Base-by-base conservation (phyloP, 148 eudicot genomes). In the Fagopyrum homotropicum region DNA sequence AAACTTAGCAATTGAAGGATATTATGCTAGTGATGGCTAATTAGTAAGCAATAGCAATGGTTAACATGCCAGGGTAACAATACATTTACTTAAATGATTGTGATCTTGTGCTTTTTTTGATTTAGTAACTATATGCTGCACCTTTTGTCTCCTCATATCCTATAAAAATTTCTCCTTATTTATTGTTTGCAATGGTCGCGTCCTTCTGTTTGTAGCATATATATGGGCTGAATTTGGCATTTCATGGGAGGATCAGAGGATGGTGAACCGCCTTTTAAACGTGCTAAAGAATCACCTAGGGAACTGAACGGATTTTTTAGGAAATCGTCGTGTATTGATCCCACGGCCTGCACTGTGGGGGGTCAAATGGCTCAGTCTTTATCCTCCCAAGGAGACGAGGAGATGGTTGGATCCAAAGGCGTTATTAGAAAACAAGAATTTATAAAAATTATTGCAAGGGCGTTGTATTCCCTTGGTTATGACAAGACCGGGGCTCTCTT, bases 381-480 rank as follows among this genome's bases (percentile, higher is more conserved):
- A 68, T 79, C 81, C 76, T 83, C 86, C 81, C 84, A 89, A 72
- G 92, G 85, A 75, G 85, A 84, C 46, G 97, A 83, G 72, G 91
- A 83, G 81, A 79, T 82, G 80, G 77, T 88, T 82, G 97, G 97
- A 79, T 77, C 89, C 44, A 83, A 79, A 80, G 91, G 95, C 50
- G 80, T 85, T 66, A 81, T 92, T 7, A 88, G 82, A 77, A 90
- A 83, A 77, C 82, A 73, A 68, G 97, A 92, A 72, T 86, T 87
- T 76, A 86, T 92, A 8, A 79, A 88, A 51, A 87, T 90, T 57
- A 87, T 92, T 69, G 80, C 93, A 40, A 83, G 80, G 77, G 91
- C 97, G 11, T 80, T 92, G 68, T 86, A 88, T 81, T 86, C 93
- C 68, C 91, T 92, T 83, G 97, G 97, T 29, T 92, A 87, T 85